A percentile compares a stretch with the other conserved stretches of the same genome.
Evolutionary conservation across 176 grass and related monocot species (phyloP).

Genomic region (Rhynchospora pubera): DNA sequence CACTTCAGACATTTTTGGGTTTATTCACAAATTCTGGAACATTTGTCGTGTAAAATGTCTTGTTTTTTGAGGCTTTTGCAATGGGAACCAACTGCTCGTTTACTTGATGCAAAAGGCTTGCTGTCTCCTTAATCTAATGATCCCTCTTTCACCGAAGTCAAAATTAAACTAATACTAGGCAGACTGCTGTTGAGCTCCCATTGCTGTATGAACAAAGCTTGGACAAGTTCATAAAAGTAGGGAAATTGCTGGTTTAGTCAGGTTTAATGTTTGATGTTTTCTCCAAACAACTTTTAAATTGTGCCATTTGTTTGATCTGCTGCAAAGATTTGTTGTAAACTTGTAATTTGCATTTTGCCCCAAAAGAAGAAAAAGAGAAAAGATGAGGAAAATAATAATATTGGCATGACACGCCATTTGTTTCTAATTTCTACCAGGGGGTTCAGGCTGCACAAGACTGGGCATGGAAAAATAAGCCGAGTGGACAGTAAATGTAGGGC

Average conservation of each 20-base stretch:
- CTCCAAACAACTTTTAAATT: constrained; percentile 1
- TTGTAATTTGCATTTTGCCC: neutral
- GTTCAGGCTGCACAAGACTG: constrained; percentile 69
- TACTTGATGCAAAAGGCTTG: neutral
- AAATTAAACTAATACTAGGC: neutral
- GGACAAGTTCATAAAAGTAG: neutral
- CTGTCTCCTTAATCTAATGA: neutral
- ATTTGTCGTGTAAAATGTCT: neutral
- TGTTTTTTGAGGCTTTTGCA: neutral
- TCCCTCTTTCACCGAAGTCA: neutral
- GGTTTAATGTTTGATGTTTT: neutral
- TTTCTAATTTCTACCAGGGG: constrained; percentile 38
- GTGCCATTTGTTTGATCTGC: neutral
- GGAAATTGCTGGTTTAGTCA: neutral
- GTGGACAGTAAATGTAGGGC: constrained; percentile 33
- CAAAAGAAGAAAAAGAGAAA: too few relatives aligned
- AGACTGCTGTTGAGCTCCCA: neutral
- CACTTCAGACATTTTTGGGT: neutral
- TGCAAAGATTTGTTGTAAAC: neutral
- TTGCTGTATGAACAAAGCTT: neutral
- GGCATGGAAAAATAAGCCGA: constrained; percentile 62
- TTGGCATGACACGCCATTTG: neutral
- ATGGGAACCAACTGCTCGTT: neutral
- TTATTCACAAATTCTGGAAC: neutral
- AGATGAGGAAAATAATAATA: too few relatives aligned